Conservation (phyloP, 352 stramenopile genomes). For the Phytophthora chlamydospora region DNA sequence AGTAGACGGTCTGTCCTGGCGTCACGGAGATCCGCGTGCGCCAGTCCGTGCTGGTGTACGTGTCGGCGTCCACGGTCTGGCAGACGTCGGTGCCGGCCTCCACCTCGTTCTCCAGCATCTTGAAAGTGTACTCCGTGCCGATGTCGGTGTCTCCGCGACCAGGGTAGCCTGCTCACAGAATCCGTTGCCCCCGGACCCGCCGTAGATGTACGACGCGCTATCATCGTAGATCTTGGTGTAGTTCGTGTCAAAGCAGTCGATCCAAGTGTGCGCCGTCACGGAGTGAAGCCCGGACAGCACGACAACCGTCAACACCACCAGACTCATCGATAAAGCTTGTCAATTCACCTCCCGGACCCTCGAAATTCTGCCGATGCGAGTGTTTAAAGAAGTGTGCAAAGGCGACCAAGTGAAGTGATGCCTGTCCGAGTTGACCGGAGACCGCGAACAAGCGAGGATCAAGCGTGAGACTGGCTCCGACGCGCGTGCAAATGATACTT, state of each 20-base stretch:
- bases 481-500: slow-evolving; percentile 21
- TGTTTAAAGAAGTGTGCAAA: slow-evolving; percentile 17
- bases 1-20: slow-evolving; percentile 43
- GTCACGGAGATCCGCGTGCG: slow-evolving; percentile 42
- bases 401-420: not conserved
- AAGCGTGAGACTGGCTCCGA: slow-evolving; percentile 9
- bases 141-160: slow-evolving; percentile 33
- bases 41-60: slow-evolving; percentile 52
- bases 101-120: slow-evolving; percentile 58
- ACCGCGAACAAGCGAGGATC: slow-evolving; percentile 1
- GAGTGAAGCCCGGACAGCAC: not conserved
- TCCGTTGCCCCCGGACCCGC: slow-evolving; percentile 46
- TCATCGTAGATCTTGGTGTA: slow-evolving; percentile 51
- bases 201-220: slow-evolving; percentile 52
- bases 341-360: not conserved
- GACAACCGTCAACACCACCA: not conserved
- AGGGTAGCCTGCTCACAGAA: slow-evolving; percentile 52
- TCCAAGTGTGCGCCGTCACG: slow-evolving; percentile 48
- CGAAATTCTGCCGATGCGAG: slow-evolving; percentile 8
- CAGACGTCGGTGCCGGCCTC: slow-evolving; percentile 43
- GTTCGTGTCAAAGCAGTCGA: slow-evolving; percentile 50
- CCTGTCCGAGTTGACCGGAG: not conserved
- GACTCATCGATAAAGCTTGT: not conserved
- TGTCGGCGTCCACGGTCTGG: slow-evolving; percentile 49
- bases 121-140: slow-evolving; percentile 53